Conservation (phyloP, 495 filamentous ascomycete genomes). For the Pyronema omphalodes region DNA sequence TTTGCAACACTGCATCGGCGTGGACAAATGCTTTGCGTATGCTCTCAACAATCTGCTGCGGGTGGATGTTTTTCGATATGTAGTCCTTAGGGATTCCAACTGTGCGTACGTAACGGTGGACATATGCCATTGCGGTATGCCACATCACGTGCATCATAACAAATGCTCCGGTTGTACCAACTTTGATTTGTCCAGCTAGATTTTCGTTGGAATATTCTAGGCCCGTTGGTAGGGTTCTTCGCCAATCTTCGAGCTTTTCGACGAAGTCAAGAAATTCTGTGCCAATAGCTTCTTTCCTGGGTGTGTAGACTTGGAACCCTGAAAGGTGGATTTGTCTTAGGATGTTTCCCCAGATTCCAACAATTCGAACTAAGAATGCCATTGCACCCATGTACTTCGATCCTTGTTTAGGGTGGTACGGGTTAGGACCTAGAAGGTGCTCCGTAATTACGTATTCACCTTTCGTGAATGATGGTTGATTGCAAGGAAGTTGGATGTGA, state of each 20-base stretch:
- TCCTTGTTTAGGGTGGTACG: conserved; percentile 9
- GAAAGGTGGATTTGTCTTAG: conserved; percentile 23
- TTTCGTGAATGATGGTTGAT: conserved; percentile 21
- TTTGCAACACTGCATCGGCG: conserved; percentile 23
- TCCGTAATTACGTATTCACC: conserved; percentile 17
- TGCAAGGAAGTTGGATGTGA: conserved; percentile 23
- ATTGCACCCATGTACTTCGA: conserved; percentile 22
- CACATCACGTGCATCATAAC: conserved; percentile 26
- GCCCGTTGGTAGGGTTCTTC: conserved; percentile 15
- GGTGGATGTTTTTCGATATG: conserved; percentile 1
- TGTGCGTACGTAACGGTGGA: conserved; percentile 23
- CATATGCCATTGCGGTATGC: conserved; percentile 24
- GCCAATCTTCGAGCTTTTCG: conserved; percentile 17
- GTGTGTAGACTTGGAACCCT: conserved; percentile 11
- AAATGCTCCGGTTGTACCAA: conserved; percentile 22
- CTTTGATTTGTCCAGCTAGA: conserved; percentile 21
- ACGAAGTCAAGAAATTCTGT: conserved; percentile 5
- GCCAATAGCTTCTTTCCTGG: no score
- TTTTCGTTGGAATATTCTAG: conserved; percentile 24
- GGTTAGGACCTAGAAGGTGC: conserved; percentile 19
- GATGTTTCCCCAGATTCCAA: conserved; percentile 23
- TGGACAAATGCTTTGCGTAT: conserved; percentile 24
- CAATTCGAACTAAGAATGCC: conserved; percentile 22
- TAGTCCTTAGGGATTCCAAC: conserved; percentile 5
- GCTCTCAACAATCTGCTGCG: conserved; percentile 13